Conservation (phyloP, 257 asterid species). For the Solanum lycopersicoides region DNA sequence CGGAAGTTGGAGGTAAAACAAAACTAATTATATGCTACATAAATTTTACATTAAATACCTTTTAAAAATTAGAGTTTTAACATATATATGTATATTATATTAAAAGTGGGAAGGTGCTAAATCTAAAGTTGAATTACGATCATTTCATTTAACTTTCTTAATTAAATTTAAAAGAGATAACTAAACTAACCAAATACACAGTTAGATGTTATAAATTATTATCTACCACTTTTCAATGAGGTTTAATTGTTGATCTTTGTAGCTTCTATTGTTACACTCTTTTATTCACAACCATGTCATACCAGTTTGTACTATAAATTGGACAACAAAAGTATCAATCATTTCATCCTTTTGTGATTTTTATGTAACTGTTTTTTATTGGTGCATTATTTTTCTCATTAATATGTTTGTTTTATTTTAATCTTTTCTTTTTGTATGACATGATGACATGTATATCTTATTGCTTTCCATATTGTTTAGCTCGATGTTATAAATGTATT, state of each 20-base stretch:
- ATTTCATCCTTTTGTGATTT: background rate
- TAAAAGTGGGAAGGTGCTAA: background rate
- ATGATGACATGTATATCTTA: background rate
- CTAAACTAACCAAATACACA: background rate
- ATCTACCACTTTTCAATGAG: background rate
- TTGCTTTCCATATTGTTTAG: background rate
- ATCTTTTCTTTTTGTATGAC: background rate
- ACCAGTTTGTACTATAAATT: background rate
- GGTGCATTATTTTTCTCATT: background rate
- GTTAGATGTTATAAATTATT: background rate
- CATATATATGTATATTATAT: background rate
- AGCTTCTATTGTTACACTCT: background rate
- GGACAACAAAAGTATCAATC: background rate
- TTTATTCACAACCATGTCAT: background rate
- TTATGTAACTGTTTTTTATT: no score
- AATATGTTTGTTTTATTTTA: no score
- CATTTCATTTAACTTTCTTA: background rate
- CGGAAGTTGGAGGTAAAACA: no score
- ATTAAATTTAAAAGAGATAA: background rate
- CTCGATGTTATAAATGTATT: background rate
- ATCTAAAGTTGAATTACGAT: background rate
- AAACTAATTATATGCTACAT: no score
- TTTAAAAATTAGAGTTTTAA: no score
- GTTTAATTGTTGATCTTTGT: background rate
- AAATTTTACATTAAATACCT: no score